These are phyloP conservation scores for Talaromyces adpressus DNA, from an alignment of 495 filamentous ascomycete genomes.

Conservation along the genomic window DNA sequence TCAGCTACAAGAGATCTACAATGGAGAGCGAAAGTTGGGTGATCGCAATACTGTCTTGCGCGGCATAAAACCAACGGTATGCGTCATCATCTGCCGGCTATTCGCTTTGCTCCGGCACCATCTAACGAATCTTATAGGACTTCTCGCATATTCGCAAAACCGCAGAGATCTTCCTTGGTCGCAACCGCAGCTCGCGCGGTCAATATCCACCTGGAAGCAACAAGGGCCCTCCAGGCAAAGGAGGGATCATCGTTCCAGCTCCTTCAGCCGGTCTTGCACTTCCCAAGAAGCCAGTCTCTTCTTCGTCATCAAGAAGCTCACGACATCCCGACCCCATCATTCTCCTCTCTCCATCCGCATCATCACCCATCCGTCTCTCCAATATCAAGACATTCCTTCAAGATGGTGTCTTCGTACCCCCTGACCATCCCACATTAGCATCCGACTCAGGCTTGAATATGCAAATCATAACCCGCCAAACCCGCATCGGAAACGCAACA, in stretches of 20 bases:
- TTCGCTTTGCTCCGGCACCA: neutral
- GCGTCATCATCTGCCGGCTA: constrained; percentile 18
- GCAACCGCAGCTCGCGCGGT: constrained; percentile 40
- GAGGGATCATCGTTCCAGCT: constrained; percentile 26
- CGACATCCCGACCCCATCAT: constrained; percentile 89
- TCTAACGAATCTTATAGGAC: constrained; percentile 50
- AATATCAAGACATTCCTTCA: constrained; percentile 97
- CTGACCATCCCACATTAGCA: constrained; percentile 55
- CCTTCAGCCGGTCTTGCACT: constrained; percentile 36
- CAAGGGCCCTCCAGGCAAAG: constrained; percentile 29
- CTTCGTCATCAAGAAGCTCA: constrained; percentile 34
- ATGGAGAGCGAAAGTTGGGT: constrained; percentile 81
- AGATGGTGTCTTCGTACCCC: constrained; percentile 70
- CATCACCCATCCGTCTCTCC: constrained; percentile 91
- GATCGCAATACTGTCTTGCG: constrained; percentile 84
- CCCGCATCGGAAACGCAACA: constrained; percentile 57
- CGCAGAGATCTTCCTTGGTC: constrained; percentile 70
- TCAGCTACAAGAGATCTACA: constrained; percentile 80
- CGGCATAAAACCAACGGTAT: constrained; percentile 84
- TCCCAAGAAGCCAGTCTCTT: constrained; percentile 11
- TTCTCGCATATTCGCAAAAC: constrained; percentile 91
- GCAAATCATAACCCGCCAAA: constrained; percentile 70
- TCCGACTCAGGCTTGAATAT: constrained; percentile 60
- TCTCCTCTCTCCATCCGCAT: constrained; percentile 95
- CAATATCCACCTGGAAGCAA: constrained; percentile 39